Conservation (phyloP, 2,329 filamentous ascomycete species). For the Cladophialophora immunda region DNA sequence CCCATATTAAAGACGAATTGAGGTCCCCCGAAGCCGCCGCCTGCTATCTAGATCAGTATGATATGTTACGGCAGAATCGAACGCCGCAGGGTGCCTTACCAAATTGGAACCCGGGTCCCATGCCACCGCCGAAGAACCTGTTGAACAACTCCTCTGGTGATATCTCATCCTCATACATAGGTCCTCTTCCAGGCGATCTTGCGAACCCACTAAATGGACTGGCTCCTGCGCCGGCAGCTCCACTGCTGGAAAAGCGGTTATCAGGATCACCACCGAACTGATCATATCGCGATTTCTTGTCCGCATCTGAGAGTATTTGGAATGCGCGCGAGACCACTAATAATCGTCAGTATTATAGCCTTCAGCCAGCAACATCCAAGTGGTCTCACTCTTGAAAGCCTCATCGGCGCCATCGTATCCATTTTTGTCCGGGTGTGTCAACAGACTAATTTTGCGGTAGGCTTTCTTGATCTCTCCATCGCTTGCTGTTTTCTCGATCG, state of each 20-base stretch:
- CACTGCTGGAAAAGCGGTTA: conserved; percentile 74
- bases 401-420: conserved; percentile 94
- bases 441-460: conserved; percentile 89
- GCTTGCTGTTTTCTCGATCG: conserved; percentile 71
- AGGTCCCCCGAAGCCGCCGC: conserved; percentile 76
- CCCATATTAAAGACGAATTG: conserved; percentile 96
- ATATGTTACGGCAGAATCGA: not conserved
- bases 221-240: conserved; percentile 50
- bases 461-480: conserved; percentile 96
- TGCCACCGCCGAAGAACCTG: conserved; percentile 86
- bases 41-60: conserved; percentile 48
- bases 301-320: conserved; percentile 88
- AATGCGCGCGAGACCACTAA: conserved; percentile 90
- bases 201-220: conserved; percentile 60
- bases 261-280: conserved; percentile 92
- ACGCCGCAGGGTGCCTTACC: conserved; percentile 57
- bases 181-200: conserved; percentile 55
- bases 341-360: conserved; percentile 23
- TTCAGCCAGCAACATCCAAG: not conserved
- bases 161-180: conserved; percentile 88
- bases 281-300: conserved; percentile 91
- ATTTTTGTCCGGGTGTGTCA: conserved; percentile 99
- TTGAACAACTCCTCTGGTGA: conserved; percentile 97
- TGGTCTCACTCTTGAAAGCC: conserved; percentile 84
- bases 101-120: conserved; percentile 69